Percentiles rank a stretch among this genome's conserved stretches.
These are phyloP conservation scores for Musa beccarii DNA, from an alignment of 176 grass and related monocot species.

Conservation along the genomic window DNA sequence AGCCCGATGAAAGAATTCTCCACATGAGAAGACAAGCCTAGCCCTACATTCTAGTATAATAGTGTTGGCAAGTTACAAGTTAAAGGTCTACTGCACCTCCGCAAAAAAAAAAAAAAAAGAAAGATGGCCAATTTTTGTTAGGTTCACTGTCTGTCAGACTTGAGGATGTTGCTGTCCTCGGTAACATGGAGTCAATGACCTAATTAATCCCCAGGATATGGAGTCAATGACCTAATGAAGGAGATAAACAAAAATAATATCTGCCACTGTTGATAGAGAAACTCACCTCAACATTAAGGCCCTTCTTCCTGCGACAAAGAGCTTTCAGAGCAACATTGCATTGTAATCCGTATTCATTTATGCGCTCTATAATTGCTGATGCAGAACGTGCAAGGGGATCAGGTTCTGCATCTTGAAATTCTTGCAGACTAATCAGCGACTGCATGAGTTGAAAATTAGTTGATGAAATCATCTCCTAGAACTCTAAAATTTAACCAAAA, in stretches of 20 bases:
- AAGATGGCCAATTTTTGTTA: background rate
- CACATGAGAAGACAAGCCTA: too few species aligned
- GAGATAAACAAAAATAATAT: background rate
- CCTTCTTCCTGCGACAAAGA: slow-evolving; percentile 83
- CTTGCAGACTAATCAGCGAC: slow-evolving; percentile 64
- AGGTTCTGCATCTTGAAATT: slow-evolving; percentile 86
- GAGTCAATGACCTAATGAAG: background rate
- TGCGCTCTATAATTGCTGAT: slow-evolving; percentile 57
- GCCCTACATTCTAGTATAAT: too few species aligned
- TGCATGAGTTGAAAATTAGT: slow-evolving; percentile 17
- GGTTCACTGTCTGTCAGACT: background rate
- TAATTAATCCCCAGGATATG: background rate
- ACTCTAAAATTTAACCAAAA: slow-evolving; percentile 1
- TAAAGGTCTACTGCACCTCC: too few species aligned
- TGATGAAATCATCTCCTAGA: background rate
- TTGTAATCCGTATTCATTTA: slow-evolving; percentile 42
- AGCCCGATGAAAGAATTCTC: too few species aligned
- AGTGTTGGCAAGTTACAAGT: too few species aligned
- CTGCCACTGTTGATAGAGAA: slow-evolving; percentile 3
- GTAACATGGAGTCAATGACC: background rate
- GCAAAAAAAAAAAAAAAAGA: too few species aligned
- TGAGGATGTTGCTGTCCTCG: background rate
- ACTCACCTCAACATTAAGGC: slow-evolving; percentile 65
- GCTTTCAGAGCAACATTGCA: slow-evolving; percentile 49
- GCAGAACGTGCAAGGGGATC: slow-evolving; percentile 76